phyloP scores from a whole-genome alignment of 306 rosid species.

The Prunus dulcis region DNA sequence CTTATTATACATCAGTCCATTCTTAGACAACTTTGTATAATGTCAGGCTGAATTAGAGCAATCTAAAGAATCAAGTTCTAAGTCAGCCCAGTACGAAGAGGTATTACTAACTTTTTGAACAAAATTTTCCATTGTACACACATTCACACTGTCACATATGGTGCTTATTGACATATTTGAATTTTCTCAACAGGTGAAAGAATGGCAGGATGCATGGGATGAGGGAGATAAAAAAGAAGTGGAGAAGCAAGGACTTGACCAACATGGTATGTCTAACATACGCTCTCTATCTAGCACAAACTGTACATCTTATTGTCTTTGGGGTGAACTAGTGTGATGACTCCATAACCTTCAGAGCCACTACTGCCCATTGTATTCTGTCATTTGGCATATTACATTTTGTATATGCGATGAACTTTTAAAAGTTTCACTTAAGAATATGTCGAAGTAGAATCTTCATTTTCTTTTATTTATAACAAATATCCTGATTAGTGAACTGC shows the following conservation, averaged over 20 bases:
- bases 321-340: background rate
- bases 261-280: constrained; percentile 43
- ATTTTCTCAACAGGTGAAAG: constrained; percentile 49
- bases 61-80: constrained; percentile 56
- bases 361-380: background rate
- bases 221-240: constrained; percentile 44
- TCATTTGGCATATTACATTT: background rate
- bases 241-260: constrained; percentile 43
- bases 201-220: constrained; percentile 92
- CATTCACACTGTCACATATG: background rate
- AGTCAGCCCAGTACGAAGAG: constrained; percentile 51
- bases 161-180: constrained; percentile 15
- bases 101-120: constrained; percentile 16
- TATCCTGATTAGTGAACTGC: background rate
- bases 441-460: background rate
- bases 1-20: constrained; percentile 2
- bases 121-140: background rate
- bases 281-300: background rate
- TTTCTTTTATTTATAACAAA: background rate
- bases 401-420: background rate
- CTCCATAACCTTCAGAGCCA: too few relatives aligned
- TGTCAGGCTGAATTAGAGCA: constrained; percentile 62
- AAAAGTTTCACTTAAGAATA: background rate
- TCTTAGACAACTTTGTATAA: constrained; percentile 6
- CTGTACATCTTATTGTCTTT: background rate